Base-by-base conservation (phyloP, 345 rosid genomes). In the Brassica rapa region DNA sequence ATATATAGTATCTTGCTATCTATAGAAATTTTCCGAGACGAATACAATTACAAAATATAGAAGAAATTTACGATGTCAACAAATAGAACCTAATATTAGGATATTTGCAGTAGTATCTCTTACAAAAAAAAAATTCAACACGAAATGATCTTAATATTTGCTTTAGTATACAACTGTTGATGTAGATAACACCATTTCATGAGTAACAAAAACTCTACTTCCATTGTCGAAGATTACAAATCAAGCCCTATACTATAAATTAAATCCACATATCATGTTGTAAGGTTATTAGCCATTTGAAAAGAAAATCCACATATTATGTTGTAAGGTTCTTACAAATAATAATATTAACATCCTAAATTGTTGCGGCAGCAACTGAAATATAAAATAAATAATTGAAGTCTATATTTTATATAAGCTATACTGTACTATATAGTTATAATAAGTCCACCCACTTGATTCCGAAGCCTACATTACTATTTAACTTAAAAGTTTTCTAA, bases 401-500 rank as follows among this genome's bases (percentile, higher is more conserved):
- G 64, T 24, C 62, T 69, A 61, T 29, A 27, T 67, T 69, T 43
- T 21, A 68, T 49, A 6, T 21, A 19, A 69, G 62, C 65, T 76
- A 62, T 8, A 46, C 30, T 51, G 63, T 51, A 53, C 73, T 70
- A 56, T 70, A 68, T 49, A 30, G 23, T 67, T 68, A 62, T 62
- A 51, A 62, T 24, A 51, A 70, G 70, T 70, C 70, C 64, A 51
- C 56, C 70, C 70, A 77, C 80, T 77, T 77, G 70, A 77, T 70
- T 70, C 75, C 70, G 5, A 70, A 70, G 64, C 64, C 70, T 77
- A 62, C 24, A 62, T 32, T 24, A 35, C 65, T 35, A 14, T 24
- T 51, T 70, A 69, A 69, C 74, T 76, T 76, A 24, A 2, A 76
- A 76, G 80, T 61, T 62, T 71, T 64, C 71, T 73, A 73, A 61